Evolutionary conservation across 2,329 filamentous ascomycete species (phyloP), one percentile per base, ranked within the genome.

Genomic region (Penicillium concentricum): DNA sequence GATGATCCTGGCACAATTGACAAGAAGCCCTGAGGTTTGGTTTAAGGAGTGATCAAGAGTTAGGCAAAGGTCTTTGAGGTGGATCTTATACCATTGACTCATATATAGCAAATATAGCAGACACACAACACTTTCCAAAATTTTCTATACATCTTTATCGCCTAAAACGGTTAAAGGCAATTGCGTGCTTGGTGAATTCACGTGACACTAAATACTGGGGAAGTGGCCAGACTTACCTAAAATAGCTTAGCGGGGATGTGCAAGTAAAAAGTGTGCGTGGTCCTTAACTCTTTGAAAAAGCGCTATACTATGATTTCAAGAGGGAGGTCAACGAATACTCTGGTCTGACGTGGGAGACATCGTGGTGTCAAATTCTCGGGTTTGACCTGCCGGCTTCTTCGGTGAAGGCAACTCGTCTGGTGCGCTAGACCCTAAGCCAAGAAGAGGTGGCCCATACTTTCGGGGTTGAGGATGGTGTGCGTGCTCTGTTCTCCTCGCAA

Each of bases 141-240:
- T 8, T 44, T 51, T 45, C 38, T 44, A 44, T 51, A 51, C 20
- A 51, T 26, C 28, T 34, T 26, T 10, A 34, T 51, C 13, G 39
- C 49, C 39, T 35, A 44, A 44, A 51, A 34, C 20, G 38, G 38
- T 13, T 51, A 44, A 32, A 44, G 49, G 39, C 39, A 51, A 51
- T 51, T 51, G 49, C 49, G 49, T 51, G 49, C 41, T 51, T 51
- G 5, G 6, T 24, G 4, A 32, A 13, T 2, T 0, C 49, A 51
- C 39, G 38, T 51, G 49, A 45, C 9, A 2, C 1, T 1, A 5
- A 12, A 51, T 45, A 7, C 30, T 16, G 38, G 38, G 49, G 38
- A 51, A 43, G 6, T 6, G 12, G 30, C 30, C 13, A 16, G 20
- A 9, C 7, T 9, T 42, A 42, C 42, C 42, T 6, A 22, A 46